Percentiles rank a stretch among this genome's conserved stretches.
These are phyloP conservation scores for Metschnikowia kofuensis DNA, from an alignment of 805 yeast genomes.

Conservation along the genomic window DNA sequence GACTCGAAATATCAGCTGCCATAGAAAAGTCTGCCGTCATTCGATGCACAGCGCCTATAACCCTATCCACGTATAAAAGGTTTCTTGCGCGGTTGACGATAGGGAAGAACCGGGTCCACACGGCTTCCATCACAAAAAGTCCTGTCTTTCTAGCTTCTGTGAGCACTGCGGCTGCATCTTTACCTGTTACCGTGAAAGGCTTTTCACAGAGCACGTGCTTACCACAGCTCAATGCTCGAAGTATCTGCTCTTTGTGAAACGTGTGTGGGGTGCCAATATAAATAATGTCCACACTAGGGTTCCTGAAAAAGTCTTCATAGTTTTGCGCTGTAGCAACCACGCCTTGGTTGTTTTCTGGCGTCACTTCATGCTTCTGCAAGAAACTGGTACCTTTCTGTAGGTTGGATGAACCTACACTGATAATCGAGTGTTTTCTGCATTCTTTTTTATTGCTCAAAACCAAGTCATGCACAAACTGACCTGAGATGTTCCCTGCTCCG, in stretches of 20 bases:
- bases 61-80: conserved; percentile 37
- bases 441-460: conserved; percentile 22
- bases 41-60: conserved; percentile 47
- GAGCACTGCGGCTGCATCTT: conserved; percentile 42
- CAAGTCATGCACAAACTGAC: conserved; percentile 41
- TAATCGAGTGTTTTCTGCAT: conserved; percentile 30
- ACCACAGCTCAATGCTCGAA: conserved; percentile 40
- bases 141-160: conserved; percentile 42
- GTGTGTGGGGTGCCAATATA: conserved; percentile 57
- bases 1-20: conserved; percentile 30
- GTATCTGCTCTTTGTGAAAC: conserved; percentile 46
- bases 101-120: conserved; percentile 58
- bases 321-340: conserved; percentile 23
- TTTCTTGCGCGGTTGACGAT: conserved; percentile 32
- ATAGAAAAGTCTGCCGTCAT: conserved; percentile 39
- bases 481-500: conserved; percentile 50
- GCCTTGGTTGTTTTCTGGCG: conserved; percentile 22
- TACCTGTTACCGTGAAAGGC: conserved; percentile 48
- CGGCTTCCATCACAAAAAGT: conserved; percentile 55
- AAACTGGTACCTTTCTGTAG: conserved; percentile 35
- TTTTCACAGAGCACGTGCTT: conserved; percentile 56
- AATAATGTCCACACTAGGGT: conserved; percentile 44
- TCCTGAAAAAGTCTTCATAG: conserved; percentile 46
- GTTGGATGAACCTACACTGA: conserved; percentile 40
- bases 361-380: conserved; percentile 19